Evolutionary conservation across 345 rosid species (phyloP).

Genomic region (Citrus inodora): DNA sequence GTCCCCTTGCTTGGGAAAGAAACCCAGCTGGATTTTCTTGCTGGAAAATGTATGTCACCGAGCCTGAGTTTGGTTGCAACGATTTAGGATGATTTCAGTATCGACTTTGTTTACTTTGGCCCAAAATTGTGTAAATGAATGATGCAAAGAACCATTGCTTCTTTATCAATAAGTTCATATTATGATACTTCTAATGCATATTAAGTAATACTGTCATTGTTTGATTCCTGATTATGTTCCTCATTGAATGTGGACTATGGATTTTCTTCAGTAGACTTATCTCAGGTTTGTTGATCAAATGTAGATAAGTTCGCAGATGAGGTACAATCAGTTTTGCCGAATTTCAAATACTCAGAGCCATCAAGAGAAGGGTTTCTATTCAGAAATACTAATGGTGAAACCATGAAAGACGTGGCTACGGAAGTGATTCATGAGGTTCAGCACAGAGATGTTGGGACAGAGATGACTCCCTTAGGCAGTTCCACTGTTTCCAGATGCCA

Average conservation of each 20-base stretch:
- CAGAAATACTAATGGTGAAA: constrained; percentile 39
- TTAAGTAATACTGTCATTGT: neutral
- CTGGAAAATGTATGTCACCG: neutral
- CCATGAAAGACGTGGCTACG: constrained; percentile 50
- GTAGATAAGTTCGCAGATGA: constrained; percentile 80
- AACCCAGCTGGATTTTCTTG: constrained; percentile 1
- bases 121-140: neutral
- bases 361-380: constrained; percentile 77
- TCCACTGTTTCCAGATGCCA: constrained; percentile 78
- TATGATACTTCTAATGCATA: neutral
- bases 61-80: constrained; percentile 4
- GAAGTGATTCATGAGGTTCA: constrained; percentile 42
- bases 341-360: constrained; percentile 42
- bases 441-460: constrained; percentile 82
- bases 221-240: neutral
- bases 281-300: constrained; percentile 16
- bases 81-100: neutral
- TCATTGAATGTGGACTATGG: neutral
- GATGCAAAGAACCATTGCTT: neutral
- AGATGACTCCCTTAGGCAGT: constrained; percentile 91
- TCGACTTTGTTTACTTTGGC: neutral
- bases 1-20: neutral
- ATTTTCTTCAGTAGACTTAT: constrained; percentile 9
- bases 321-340: constrained; percentile 55
- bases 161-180: neutral